Base-by-base conservation (phyloP, 305 asterid genomes). In the Fraxinus floribunda region DNA sequence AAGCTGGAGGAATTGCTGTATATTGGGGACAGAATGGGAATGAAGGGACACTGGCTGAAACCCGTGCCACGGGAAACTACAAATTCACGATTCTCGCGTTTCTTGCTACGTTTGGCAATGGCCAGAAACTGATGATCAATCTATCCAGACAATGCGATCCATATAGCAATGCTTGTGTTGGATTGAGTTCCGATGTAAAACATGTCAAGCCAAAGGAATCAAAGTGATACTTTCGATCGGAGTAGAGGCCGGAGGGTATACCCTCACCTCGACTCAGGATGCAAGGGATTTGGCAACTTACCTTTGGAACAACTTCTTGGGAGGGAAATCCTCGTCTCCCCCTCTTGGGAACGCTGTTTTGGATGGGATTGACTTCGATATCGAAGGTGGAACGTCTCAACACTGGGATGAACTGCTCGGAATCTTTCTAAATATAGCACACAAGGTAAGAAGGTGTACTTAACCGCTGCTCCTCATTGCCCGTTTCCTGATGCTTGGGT, bases 361-460 rank as follows among this genome's bases (percentile, higher is more conserved):
- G 68, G 80, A 77, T 24, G 71, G 71, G 62, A 77, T 77, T 5
- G 71, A 77, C 68, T 77, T 77, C 32, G 30, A 77, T 49, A 77
- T 77, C 0, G 80, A 77, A 46, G 66, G 80, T 10, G 80, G 80
- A 24, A 77, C 68, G 3, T n/a, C 22, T 39, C 80, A 77, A 52
- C 41, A 77, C 44, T 77, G 71, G 80, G 41, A 77, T 77, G 68
- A 77, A 8, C 80, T 44, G 80, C 80, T 3, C 16, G 5, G 70
- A 44, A 39, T 11, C 62, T 76, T 41, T 76, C 79, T 46, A n/a
- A 52, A 9, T 77, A 77, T 1, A 46, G 41, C 80, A 77, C 57
- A 13, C 35, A 0, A 49, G 20, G 20, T 49, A 46, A 46, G 57
- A 15, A 49, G 60, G 60, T 49, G 7, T 15, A 49, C 60, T 49